Percentiles rank a stretch among this genome's conserved stretches.
Evolutionary conservation across 2,329 filamentous ascomycete genomes (phyloP).

Genomic region (Pseudomassariella vexata): DNA sequence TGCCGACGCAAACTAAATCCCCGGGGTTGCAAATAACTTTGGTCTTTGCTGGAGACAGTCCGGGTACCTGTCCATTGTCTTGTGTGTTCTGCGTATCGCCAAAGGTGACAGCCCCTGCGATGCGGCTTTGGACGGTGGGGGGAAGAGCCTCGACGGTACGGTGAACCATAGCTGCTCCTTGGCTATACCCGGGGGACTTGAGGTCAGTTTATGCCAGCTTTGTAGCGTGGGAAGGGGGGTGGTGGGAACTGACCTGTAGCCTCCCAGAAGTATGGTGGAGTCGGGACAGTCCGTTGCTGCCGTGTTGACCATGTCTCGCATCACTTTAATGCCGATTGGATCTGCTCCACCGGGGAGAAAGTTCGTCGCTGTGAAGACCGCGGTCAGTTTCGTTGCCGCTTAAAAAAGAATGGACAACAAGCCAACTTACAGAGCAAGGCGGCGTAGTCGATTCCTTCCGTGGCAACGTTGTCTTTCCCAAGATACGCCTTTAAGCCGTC

Average conservation of each 20-base stretch:
- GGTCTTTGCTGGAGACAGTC: conserved; percentile 28
- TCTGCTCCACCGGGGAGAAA: conserved; percentile 21
- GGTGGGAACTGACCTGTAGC: conserved; percentile 6
- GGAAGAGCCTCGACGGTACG: conserved; percentile 27
- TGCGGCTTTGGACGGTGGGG: conserved; percentile 15
- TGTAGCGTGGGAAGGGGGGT: too few relatives aligned
- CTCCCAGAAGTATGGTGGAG: conserved; percentile 2
- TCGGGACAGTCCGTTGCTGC: conserved; percentile 1
- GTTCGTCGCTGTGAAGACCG: too few relatives aligned
- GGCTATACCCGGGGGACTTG: too few relatives aligned
- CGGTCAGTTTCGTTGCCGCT: too few relatives aligned
- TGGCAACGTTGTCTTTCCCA: conserved; percentile 12
- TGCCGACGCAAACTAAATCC: conserved; percentile 31
- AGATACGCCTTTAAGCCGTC: conserved; percentile 13
- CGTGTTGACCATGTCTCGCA: conserved; percentile 3
- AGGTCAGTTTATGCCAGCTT: too few relatives aligned
- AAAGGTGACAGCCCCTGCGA: conserved; percentile 31
- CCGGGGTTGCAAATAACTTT: conserved; percentile 34
- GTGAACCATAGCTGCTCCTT: conserved; percentile 33
- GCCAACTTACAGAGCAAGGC: conserved; percentile 18
- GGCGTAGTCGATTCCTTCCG: conserved; percentile 19
- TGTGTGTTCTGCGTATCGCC: conserved; percentile 29
- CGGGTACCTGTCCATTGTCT: conserved; percentile 27
- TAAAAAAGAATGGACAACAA: too few relatives aligned
- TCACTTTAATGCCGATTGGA: conserved; percentile 16